Base-by-base conservation (phyloP, 441 rosid genomes). In the Rhodomyrtus psidioides region DNA sequence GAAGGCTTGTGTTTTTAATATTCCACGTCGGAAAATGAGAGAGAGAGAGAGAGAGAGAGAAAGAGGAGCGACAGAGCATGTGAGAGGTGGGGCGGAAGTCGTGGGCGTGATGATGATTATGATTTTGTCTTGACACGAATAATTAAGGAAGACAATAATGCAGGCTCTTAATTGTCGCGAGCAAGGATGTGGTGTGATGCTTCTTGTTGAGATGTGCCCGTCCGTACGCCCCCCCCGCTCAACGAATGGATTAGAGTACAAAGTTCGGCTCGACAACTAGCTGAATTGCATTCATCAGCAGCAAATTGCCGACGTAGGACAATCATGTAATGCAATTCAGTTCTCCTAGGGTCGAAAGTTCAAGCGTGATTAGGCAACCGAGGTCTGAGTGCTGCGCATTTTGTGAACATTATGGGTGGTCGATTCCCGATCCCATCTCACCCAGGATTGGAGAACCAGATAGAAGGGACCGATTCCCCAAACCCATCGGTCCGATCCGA, bases 41-140 rank as follows among this genome's bases (percentile, higher is more conserved):
- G 55, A 46, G 57, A 46, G 81, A 39, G n/a, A 44, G 75, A 54
- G 23, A 79, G 53, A 8, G 53, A 28, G 34, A 51, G 83, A 55
- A 19, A 44, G 85, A 10, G 75, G 70, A 53, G 86, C 39, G 86
- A 81, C 81, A 85, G 26, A 51, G 87, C 87, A 85, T 85, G 87
- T 85, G 86, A 75, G 70, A 54, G 51, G 84, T 55, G 83, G 86
- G 81, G 59, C n/a, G 28, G 57, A 55, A 39, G 76, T 30, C 60
- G 57, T 74, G 87, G 87, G 89, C 87, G 86, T 87, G 90, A 89
- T 82, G 54, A 89, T 90, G 86, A 86, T 89, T 86, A 92, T 91
- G 90, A 91, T 90, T 91, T 90, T 90, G 91, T 91, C 92, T 90
- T 83, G 30, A 53, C 86, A 82, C 83, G 53, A 81, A 89, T 86